Evolutionary conservation across 2,329 filamentous ascomycete genomes (phyloP), one percentile per base, ranked within the genome.

Genomic region (Colletotrichum liaoningense): DNA sequence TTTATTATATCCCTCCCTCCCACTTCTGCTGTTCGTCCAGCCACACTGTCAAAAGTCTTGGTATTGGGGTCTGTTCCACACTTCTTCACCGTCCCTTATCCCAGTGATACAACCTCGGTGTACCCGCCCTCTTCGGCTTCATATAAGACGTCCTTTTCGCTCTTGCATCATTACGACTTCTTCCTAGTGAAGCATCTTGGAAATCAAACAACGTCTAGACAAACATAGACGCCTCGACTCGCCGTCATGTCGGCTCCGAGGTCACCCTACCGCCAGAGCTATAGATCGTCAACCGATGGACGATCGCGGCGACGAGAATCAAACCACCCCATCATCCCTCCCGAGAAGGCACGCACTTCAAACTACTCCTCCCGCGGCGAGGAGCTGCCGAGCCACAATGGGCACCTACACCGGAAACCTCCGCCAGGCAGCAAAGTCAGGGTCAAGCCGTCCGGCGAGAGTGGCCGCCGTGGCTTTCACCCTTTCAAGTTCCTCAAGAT

Each of bases 401-500:
- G 30, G 26, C 59, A 38, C 42, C 69, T 24, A 4, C 64, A 59
- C 28, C 58, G 60, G 9, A 33, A 42, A 35, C 59, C 69, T 56
- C 69, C 69, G 9, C 69, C 59, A 16, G 63, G 63, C n/a, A 71
- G 69, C 78, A 12, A 78, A 79, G 8, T 93, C 93, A 74, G 93
- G 95, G 69, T 74, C 11, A 74, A 60, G 68, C 72, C 72, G 7
- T 66, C 72, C 11, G 72, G 72, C 28, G 72, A 74, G 82, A 94
- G 92, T 79, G 93, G 93, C 49, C 88, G 93, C 49, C 83, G 80
- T 5, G 93, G 93, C 58, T 80, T 95, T 74, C 87, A 94, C 76
- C 91, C 91, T 0, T 66, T 88, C 56, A 86, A 90, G 67, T 93
- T 94, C 79, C 77, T 94, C 38, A 85, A 83, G 75, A 92, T 95